Base-by-base conservation (phyloP, 192 early-diverging fungal genomes). In the Cladochytrium replicatum region DNA sequence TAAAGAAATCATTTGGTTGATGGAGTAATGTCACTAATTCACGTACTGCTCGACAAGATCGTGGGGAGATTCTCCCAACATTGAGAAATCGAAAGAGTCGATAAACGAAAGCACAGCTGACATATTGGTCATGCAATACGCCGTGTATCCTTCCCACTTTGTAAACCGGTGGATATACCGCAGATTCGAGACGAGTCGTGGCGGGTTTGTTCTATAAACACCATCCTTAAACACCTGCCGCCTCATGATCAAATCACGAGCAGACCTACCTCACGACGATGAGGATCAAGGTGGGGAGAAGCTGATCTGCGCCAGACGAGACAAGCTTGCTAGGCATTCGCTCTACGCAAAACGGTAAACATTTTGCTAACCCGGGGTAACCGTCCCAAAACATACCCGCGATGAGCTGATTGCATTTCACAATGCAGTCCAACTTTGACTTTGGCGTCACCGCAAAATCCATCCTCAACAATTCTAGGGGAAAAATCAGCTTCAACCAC, bases 41-140 rank as follows among this genome's bases (percentile, higher is more conserved):
- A n/a, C n/a, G n/a, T n/a, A n/a, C n/a, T n/a, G n/a, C n/a, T n/a
- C n/a, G n/a, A n/a, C n/a, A n/a, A n/a, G n/a, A n/a, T n/a, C n/a
- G n/a, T n/a, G n/a, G n/a, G n/a, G n/a, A n/a, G n/a, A n/a, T n/a
- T n/a, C n/a, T n/a, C n/a, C n/a, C n/a, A n/a, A n/a, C n/a, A n/a
- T n/a, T n/a, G n/a, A n/a, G n/a, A n/a, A n/a, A n/a, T n/a, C n/a
- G n/a, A n/a, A n/a, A n/a, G n/a, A n/a, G n/a, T n/a, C n/a, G n/a
- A n/a, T n/a, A n/a, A 42, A 48, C 28, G 41, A 51, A 29, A 46
- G 15, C 13, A 8, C n/a, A 7, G 48, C 25, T 42, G 54, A 50
- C 50, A 60, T 6, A 54, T 52, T 60, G 0, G 58, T 60, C 31
- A 52, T 7, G 41, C 50, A 52, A 30, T 60, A 60, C 31, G 42